Percentiles rank a stretch among this genome's conserved stretches.
Evolutionary conservation across 2,329 filamentous ascomycete genomes (phyloP).

Genomic region (Rutstroemia sp.): DNA sequence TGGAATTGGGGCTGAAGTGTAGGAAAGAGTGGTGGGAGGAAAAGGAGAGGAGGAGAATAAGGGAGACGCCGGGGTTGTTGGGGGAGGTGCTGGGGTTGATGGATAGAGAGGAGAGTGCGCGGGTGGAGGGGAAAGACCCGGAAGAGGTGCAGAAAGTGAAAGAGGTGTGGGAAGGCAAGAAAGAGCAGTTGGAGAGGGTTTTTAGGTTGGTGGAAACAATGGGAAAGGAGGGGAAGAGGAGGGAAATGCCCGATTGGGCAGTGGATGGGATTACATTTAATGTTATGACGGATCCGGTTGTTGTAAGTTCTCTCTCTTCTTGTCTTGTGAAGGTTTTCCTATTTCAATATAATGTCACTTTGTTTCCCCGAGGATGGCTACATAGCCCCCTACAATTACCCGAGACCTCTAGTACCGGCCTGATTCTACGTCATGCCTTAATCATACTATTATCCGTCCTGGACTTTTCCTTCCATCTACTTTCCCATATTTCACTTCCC

Average conservation of each 20-base stretch:
- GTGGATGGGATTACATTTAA: slow-evolving; percentile 71
- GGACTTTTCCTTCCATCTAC: background rate
- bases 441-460: too few relatives aligned
- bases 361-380: too few relatives aligned
- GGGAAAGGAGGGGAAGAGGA: slow-evolving; percentile 41
- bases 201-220: slow-evolving; percentile 44
- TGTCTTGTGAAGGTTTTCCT: background rate
- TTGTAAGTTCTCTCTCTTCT: slow-evolving; percentile 26
- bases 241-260: slow-evolving; percentile 56
- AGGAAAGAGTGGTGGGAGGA: slow-evolving; percentile 84
- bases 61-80: slow-evolving; percentile 51
- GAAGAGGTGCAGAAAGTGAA: slow-evolving; percentile 39
- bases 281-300: slow-evolving; percentile 62
- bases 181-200: slow-evolving; percentile 35
- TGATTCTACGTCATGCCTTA: too few relatives aligned
- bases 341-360: background rate
- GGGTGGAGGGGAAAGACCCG: slow-evolving; percentile 35
- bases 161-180: slow-evolving; percentile 41
- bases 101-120: slow-evolving; percentile 36
- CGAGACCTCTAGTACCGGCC: too few relatives aligned
- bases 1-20: slow-evolving; percentile 64
- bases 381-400: too few relatives aligned
- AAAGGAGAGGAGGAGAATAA: slow-evolving; percentile 53
- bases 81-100: slow-evolving; percentile 49
- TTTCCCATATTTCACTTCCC: background rate